Evolutionary conservation across 495 filamentous ascomycete species (phyloP).

Genomic region (Lasiosphaeria hispida): DNA sequence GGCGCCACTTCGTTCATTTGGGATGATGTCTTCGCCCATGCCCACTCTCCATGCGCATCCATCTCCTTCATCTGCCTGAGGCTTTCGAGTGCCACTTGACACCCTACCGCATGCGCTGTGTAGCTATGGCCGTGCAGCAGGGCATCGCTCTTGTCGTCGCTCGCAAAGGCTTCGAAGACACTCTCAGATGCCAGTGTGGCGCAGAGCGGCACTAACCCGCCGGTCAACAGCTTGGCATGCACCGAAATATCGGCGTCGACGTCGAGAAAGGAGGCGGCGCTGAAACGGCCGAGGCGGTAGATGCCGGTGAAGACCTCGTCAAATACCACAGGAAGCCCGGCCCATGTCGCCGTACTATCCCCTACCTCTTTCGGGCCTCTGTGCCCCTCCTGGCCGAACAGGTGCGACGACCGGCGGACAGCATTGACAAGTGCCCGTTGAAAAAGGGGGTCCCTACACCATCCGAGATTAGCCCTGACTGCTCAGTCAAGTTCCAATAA

Average conservation of each 20-base stretch:
- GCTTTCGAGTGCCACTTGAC: slow-evolving; percentile 63
- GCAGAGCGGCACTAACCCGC: slow-evolving; percentile 72
- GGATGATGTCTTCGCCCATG: slow-evolving; percentile 32
- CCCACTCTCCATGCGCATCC: slow-evolving; percentile 52
- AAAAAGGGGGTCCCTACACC: slow-evolving; percentile 63
- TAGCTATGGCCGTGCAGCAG: slow-evolving; percentile 80
- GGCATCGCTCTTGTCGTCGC: slow-evolving; percentile 66
- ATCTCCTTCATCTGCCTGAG: slow-evolving; percentile 55
- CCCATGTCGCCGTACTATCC: slow-evolving; percentile 45
- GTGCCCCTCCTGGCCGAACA: slow-evolving; percentile 38
- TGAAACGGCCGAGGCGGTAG: slow-evolving; percentile 69
- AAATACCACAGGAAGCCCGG: slow-evolving; percentile 69
- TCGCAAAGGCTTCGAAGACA: slow-evolving; percentile 68
- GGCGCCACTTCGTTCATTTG: too few relatives aligned
- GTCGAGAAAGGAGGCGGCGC: slow-evolving; percentile 63
- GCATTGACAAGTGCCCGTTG: slow-evolving; percentile 63
- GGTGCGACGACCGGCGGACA: slow-evolving; percentile 53
- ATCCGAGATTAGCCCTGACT: too few relatives aligned
- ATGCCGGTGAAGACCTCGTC: slow-evolving; percentile 83
- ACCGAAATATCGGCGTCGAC: slow-evolving; percentile 67
- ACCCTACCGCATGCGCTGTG: slow-evolving; percentile 75
- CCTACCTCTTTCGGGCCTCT: too few relatives aligned
- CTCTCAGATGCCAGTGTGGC: slow-evolving; percentile 66
- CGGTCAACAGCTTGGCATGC: slow-evolving; percentile 76
- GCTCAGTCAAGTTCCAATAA: too few relatives aligned